phyloP scores from a whole-genome alignment of 1,284 basidiomycete genomes.

The Hemileia vastatrix region DNA sequence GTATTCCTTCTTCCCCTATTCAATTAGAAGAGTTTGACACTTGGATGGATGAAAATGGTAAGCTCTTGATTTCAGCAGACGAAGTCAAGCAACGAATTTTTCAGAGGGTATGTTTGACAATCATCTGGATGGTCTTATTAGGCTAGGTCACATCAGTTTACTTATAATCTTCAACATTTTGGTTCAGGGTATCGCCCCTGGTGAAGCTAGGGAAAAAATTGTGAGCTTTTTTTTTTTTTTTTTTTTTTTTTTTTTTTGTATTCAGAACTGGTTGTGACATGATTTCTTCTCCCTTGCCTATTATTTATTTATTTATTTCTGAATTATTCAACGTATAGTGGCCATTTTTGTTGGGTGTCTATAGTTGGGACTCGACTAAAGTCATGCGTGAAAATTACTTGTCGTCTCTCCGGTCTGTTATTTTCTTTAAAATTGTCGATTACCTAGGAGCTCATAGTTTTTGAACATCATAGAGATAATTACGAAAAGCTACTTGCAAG shows the following conservation, averaged over 20 bases:
- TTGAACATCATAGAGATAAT: constrained; percentile 49
- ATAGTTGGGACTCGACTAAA: constrained; percentile 60
- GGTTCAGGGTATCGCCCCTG: constrained; percentile 53
- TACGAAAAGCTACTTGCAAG: constrained; percentile 62
- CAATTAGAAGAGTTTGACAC: constrained; percentile 59
- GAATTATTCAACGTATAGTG: too few species aligned
- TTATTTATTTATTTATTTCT: too few species aligned
- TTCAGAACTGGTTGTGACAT: too few species aligned
- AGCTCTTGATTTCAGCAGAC: constrained; percentile 56
- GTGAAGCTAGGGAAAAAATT: constrained; percentile 55
- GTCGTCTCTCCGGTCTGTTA: background rate
- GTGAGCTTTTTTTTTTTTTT: too few species aligned
- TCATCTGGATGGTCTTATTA: background rate
- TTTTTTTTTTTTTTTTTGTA: too few species aligned
- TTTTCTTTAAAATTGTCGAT: background rate
- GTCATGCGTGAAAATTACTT: constrained; percentile 58
- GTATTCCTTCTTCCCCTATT: constrained; percentile 57
- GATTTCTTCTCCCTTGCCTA: too few species aligned
- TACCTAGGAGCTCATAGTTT: background rate
- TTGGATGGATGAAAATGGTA: constrained; percentile 63
- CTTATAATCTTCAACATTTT: background rate
- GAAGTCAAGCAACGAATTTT: constrained; percentile 68
- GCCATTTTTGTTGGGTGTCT: constrained; percentile 79
- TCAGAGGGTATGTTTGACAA: constrained; percentile 47
- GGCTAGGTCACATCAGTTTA: background rate